These are phyloP conservation scores for Berkeleyomyces rouxiae DNA, from an alignment of 2,329 filamentous ascomycete species.

Conservation along the genomic window DNA sequence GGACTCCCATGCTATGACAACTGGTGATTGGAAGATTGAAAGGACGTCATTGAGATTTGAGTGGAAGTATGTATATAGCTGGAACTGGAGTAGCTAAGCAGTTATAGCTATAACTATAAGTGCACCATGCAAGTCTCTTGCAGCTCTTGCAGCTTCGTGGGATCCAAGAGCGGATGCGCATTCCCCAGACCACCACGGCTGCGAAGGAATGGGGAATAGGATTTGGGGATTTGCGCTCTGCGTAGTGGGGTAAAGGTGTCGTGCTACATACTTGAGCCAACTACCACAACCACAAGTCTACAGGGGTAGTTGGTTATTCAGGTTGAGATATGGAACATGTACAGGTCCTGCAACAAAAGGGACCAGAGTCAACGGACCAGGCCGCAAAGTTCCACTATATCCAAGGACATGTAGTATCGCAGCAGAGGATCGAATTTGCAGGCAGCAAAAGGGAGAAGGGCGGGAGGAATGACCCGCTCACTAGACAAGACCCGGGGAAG, in stretches of 20 bases:
- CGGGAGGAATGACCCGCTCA: background rate
- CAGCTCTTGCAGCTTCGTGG: background rate
- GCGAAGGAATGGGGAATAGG: background rate
- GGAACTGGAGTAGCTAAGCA: too few species aligned
- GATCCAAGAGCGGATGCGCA: background rate
- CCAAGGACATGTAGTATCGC: background rate
- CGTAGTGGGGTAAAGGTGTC: background rate
- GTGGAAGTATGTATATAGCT: too few species aligned
- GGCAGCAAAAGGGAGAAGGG: background rate
- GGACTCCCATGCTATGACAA: background rate
- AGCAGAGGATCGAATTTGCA: background rate
- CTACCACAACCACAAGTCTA: too few species aligned
- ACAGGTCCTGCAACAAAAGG: background rate
- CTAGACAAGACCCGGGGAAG: background rate
- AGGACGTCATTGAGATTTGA: background rate
- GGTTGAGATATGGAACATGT: background rate
- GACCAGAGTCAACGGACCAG: background rate
- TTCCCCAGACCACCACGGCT: background rate
- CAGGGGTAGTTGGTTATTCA: too few species aligned
- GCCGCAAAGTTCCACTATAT: background rate
- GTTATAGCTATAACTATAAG: too few species aligned
- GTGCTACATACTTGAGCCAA: too few species aligned
- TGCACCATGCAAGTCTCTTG: too few species aligned
- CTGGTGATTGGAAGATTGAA: background rate
- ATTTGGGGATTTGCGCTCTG: too few species aligned